phyloP scores from a whole-genome alignment of 176 grass and related monocot species.

The maize (Zea mays) region DNA sequence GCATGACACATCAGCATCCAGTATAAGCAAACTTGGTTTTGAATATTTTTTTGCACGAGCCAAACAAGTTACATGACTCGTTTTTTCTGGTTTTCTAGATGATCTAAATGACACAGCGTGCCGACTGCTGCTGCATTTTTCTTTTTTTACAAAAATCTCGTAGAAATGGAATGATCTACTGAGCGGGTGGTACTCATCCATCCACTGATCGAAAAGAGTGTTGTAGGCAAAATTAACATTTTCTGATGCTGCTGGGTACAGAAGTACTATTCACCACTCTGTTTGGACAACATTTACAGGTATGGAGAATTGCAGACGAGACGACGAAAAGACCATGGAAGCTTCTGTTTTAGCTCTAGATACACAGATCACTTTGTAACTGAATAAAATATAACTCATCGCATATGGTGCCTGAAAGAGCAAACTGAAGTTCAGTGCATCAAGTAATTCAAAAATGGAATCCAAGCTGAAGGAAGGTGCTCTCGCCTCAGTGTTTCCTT shows the following conservation, averaged over 20 bases:
- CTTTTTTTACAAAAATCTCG: too few relatives aligned
- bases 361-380: background rate
- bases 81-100: too few relatives aligned
- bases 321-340: background rate
- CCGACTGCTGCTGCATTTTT: too few relatives aligned
- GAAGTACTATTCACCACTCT: background rate
- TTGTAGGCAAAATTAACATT: background rate
- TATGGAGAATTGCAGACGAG: constrained; percentile 27
- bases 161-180: background rate
- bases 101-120: too few relatives aligned
- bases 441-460: background rate
- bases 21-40: too few relatives aligned
- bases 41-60: too few relatives aligned
- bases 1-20: too few relatives aligned
- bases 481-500: constrained; percentile 87
- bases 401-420: constrained; percentile 74
- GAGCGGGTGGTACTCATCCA: background rate
- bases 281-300: constrained; percentile 34
- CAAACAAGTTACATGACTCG: too few relatives aligned
- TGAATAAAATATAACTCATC: constrained; percentile 41
- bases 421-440: background rate
- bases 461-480: constrained; percentile 1
- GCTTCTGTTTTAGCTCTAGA: background rate
- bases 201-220: background rate
- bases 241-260: background rate